Evolutionary conservation across 768 basidiomycete genomes (phyloP).

Genomic region (Exidia glandulosa): DNA sequence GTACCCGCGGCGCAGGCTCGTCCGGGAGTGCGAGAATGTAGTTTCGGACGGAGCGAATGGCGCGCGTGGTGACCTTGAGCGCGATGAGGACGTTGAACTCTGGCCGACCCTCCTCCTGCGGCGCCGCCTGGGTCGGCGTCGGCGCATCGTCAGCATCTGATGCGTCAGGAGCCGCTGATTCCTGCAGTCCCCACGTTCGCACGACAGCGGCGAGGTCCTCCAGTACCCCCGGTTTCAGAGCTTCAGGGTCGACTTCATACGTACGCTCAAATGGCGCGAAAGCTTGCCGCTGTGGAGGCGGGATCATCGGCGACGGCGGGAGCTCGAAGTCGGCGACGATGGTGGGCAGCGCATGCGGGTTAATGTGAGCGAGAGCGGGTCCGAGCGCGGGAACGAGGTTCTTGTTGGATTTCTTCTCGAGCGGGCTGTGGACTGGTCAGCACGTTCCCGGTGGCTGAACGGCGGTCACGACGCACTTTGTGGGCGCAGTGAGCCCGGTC

Average conservation of each 20-base stretch:
- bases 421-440: neutral
- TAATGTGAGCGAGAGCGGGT: slow-evolving; percentile 34
- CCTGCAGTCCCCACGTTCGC: slow-evolving; percentile 47
- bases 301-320: slow-evolving; percentile 54
- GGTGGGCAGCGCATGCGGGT: slow-evolving; percentile 25
- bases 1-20: slow-evolving; percentile 43
- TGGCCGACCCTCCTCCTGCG: neutral
- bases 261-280: slow-evolving; percentile 50
- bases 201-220: slow-evolving; percentile 59
- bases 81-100: slow-evolving; percentile 55
- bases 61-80: slow-evolving; percentile 68
- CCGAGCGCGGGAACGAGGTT: slow-evolving; percentile 73
- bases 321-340: slow-evolving; percentile 44
- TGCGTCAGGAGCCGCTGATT: neutral
- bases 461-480: slow-evolving; percentile 33
- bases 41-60: slow-evolving; percentile 74
- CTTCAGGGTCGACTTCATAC: slow-evolving; percentile 65
- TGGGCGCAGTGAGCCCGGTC: slow-evolving; percentile 63
- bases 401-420: slow-evolving; percentile 34
- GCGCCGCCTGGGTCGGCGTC: neutral
- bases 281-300: slow-evolving; percentile 33
- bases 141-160: neutral
- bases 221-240: slow-evolving; percentile 63
- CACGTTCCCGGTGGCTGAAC: neutral
- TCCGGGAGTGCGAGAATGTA: slow-evolving; percentile 76